Base-by-base conservation (phyloP, 139 green algal species). In the Tetratostichococcus sp. region DNA sequence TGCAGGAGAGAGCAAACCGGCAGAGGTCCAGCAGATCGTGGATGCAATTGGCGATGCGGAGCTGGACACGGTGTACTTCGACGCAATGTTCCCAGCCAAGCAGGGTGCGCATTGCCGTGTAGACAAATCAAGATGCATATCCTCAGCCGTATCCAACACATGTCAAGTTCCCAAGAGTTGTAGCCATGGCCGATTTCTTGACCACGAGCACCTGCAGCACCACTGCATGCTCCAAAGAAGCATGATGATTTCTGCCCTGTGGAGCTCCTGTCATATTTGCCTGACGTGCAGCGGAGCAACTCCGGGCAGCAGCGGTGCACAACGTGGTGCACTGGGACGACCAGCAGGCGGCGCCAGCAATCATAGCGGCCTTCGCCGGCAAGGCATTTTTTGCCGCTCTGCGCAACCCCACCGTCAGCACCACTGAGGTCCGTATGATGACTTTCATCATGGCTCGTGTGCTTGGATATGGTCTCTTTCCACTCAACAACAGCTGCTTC, bases 331-430 rank as follows among this genome's bases (percentile, higher is more conserved):
- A 78, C 4, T 94, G 89, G 89, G 73, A 80, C 1, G 77, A 82
- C 11, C 65, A 74, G 30, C 14, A 50, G 0, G 5, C 73, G 25
- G 77, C 83, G 17, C 83, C 77, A 0, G 84, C 82, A 4, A 75
- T 90, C 14, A 42, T 88, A 0, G 85, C 89, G 34, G 80, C 84
- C 1, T 83, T 92, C 62, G 93, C 94, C 77, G 81, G 76, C 58
- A 77, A 83, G 71, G 72, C 78, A 1, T 93, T 96, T 67, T 89
- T 93, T 43, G 80, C 76, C 23, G 74, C 78, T 39, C 70, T 96
- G 17, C 72, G 85, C 35, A 82, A 73, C 22, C 42, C 72, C 16
- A 69, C 17, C 16, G 71, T 84, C 23, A 84, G 73, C 0, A 30
- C 88, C 30, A 43, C 79, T 5, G 90, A 93, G 72, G 69, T 79